phyloP scores from a whole-genome alignment of 1,284 basidiomycete species.

The Cutaneotrichosporon curvatum region DNA sequence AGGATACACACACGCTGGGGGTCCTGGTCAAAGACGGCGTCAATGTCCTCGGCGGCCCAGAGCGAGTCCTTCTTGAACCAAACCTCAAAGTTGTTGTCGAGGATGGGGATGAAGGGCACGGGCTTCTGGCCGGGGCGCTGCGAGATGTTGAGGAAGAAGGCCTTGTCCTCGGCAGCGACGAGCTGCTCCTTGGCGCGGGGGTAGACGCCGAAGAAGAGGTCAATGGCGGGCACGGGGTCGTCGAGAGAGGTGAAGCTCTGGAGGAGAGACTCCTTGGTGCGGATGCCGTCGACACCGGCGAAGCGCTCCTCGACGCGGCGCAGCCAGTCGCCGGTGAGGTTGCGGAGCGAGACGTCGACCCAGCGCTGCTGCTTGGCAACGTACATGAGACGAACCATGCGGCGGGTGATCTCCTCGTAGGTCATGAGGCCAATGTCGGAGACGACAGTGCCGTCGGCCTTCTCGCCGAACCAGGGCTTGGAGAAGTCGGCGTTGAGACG shows the following conservation, averaged over 20 bases:
- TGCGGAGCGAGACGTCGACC: slow-evolving; percentile 89
- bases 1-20: slow-evolving; percentile 96
- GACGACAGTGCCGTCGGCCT: slow-evolving; percentile 78
- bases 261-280: slow-evolving; percentile 72
- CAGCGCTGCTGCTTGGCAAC: slow-evolving; percentile 85
- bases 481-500: slow-evolving; percentile 93
- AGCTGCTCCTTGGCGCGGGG: slow-evolving; percentile 74
- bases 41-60: slow-evolving; percentile 97
- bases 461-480: slow-evolving; percentile 95
- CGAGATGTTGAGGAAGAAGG: slow-evolving; percentile 89
- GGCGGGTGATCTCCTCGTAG: slow-evolving; percentile 88
- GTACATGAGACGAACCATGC: slow-evolving; percentile 90
- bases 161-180: slow-evolving; percentile 88
- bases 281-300: slow-evolving; percentile 75
- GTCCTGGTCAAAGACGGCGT: slow-evolving; percentile 96
- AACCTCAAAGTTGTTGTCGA: slow-evolving; percentile 87
- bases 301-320: slow-evolving; percentile 95
- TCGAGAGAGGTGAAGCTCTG: slow-evolving; percentile 83
- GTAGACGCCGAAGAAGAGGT: slow-evolving; percentile 79
- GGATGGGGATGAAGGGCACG: slow-evolving; percentile 95
- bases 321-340: slow-evolving; percentile 94
- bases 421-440: slow-evolving; percentile 93
- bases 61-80: slow-evolving; percentile 99
- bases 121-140: slow-evolving; percentile 97
- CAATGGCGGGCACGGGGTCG: slow-evolving; percentile 68